Evolutionary conservation across 1,284 basidiomycete genomes (phyloP).

Genomic region (Stereum hirsutum): DNA sequence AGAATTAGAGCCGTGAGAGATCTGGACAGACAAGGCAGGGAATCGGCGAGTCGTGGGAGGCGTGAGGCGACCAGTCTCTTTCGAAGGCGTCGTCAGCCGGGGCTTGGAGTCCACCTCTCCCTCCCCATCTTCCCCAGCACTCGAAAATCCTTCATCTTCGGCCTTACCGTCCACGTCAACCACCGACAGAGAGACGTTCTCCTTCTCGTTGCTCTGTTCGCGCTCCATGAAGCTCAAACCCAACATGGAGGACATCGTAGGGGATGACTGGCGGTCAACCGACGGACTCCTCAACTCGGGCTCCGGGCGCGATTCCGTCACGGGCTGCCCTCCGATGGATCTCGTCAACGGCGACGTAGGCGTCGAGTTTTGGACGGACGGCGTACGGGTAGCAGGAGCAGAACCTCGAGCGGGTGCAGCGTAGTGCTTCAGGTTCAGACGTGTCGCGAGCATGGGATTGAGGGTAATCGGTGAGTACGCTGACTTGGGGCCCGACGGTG

Average conservation of each 20-base stretch:
- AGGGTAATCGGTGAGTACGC: too few species aligned
- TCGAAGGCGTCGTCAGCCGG: too few species aligned
- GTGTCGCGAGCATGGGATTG: slow-evolving; percentile 4
- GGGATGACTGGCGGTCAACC: background rate
- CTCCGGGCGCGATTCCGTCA: background rate
- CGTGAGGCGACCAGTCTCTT: too few species aligned
- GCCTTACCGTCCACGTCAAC: too few species aligned
- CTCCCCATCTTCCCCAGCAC: too few species aligned
- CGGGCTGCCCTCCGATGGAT: background rate
- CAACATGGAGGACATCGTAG: background rate
- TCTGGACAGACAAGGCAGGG: background rate
- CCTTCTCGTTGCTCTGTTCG: too few species aligned
- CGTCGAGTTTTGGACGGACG: background rate
- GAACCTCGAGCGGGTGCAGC: slow-evolving; percentile 6
- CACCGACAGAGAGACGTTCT: too few species aligned
- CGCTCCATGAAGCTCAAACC: background rate
- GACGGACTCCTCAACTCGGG: background rate
- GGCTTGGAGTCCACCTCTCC: too few species aligned
- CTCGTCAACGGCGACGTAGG: background rate
- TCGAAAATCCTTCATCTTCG: too few species aligned
- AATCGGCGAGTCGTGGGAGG: too few species aligned
- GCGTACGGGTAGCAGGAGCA: background rate
- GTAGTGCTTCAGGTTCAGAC: slow-evolving; percentile 13
- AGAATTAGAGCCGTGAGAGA: background rate
- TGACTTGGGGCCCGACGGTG: too few species aligned